Evolutionary conservation across 345 rosid genomes (phyloP).

Genomic region (Gossypium herbaceum): DNA sequence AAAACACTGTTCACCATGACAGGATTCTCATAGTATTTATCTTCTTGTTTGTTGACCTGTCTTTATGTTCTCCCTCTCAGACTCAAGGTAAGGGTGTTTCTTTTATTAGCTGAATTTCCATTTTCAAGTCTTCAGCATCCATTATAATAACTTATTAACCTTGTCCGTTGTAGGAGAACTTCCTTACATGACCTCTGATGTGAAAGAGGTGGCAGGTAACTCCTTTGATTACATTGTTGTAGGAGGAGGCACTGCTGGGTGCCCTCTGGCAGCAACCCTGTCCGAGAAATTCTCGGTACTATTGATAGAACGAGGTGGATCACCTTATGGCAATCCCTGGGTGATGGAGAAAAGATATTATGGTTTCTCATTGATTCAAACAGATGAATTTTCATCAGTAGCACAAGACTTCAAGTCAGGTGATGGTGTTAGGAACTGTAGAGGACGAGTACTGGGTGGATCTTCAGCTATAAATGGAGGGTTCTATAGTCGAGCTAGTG

Average conservation of each 20-base stretch:
- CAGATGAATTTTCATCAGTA: constrained; percentile 52
- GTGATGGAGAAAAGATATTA: constrained; percentile 36
- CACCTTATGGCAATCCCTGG: constrained; percentile 55
- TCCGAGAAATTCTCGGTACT: constrained; percentile 58
- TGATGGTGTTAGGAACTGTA: neutral
- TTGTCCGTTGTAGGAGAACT: constrained; percentile 34
- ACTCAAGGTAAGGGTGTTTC: constrained; percentile 32
- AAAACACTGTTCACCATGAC: neutral
- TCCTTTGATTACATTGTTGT: constrained; percentile 66
- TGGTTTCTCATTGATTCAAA: constrained; percentile 49
- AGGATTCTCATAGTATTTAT: constrained; percentile 19
- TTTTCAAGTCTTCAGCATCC: neutral
- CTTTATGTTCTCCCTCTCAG: constrained; percentile 13
- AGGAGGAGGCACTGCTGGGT: constrained; percentile 73
- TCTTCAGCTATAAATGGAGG: constrained; percentile 4
- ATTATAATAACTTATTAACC: neutral
- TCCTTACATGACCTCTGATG: constrained; percentile 60
- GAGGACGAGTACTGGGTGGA: constrained; percentile 5
- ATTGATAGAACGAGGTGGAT: constrained; percentile 61
- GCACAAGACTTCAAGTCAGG: constrained; percentile 46
- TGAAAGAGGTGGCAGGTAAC: constrained; percentile 50
- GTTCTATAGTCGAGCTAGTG: neutral
- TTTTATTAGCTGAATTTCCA: neutral
- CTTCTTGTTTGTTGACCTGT: constrained; percentile 14
- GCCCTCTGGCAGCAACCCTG: constrained; percentile 66